Conservation (phyloP, 192 early-diverging fungal species). For the Coemansia sp. region DNA sequence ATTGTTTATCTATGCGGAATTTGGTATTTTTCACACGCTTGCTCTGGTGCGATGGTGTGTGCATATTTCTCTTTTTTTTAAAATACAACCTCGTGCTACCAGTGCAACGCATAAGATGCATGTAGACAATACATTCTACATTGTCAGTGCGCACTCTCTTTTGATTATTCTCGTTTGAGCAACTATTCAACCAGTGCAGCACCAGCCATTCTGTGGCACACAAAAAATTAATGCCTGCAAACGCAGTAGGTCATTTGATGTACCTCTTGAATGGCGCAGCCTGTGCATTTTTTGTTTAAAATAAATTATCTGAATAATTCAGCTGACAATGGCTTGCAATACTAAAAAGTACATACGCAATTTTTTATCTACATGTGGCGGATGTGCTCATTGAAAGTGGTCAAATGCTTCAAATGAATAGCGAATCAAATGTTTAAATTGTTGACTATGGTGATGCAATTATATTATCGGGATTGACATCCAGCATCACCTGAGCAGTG, state of each 20-base stretch:
- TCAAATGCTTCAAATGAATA: neutral
- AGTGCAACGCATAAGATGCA: constrained; percentile 3
- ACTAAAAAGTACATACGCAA: neutral
- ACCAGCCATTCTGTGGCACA: constrained; percentile 17
- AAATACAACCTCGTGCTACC: too few relatives aligned
- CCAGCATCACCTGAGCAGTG: constrained; percentile 12
- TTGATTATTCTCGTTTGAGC: neutral
- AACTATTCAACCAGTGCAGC: constrained; percentile 1
- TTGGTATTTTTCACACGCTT: too few relatives aligned
- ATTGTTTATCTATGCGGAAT: too few relatives aligned
- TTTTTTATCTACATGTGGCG: neutral
- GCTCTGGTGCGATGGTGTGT: neutral
- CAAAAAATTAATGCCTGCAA: neutral
- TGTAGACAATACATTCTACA: constrained; percentile 1
- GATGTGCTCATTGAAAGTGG: neutral
- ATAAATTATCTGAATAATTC: neutral
- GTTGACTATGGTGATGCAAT: neutral
- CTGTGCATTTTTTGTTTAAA: neutral
- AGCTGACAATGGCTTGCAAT: too few relatives aligned
- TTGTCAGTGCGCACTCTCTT: neutral
- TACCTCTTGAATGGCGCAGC: constrained; percentile 1
- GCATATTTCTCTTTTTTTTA: neutral
- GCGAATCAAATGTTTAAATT: neutral
- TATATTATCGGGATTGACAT: neutral
- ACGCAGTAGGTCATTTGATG: neutral